These are phyloP conservation scores for Rhodotorula sp. DNA, from an alignment of 1,284 basidiomycete genomes.

Conservation along the genomic window DNA sequence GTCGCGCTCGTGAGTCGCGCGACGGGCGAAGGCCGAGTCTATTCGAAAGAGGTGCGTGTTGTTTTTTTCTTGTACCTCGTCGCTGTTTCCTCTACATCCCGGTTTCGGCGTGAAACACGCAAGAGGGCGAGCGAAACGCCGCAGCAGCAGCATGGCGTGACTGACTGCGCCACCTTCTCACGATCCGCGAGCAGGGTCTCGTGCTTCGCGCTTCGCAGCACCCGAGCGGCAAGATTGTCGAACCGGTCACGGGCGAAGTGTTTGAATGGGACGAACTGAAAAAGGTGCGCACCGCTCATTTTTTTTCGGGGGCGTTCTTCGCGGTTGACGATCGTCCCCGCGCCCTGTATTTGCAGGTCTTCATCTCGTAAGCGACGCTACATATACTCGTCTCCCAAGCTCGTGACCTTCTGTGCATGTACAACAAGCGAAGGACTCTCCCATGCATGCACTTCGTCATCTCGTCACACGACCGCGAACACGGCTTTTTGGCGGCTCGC, in stretches of 20 bases:
- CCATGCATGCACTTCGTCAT: too few species aligned
- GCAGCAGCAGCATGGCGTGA: too few species aligned
- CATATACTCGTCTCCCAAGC: not conserved
- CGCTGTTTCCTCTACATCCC: not conserved
- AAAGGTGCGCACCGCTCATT: too few species aligned
- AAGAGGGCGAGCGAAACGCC: too few species aligned
- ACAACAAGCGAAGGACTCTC: too few species aligned
- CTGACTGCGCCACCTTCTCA: slow-evolving; percentile 5
- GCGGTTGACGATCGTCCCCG: not conserved
- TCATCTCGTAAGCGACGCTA: slow-evolving; percentile 60
- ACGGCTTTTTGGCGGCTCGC: too few species aligned
- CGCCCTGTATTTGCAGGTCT: slow-evolving; percentile 55
- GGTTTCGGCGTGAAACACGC: too few species aligned
- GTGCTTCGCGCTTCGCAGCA: slow-evolving; percentile 77
- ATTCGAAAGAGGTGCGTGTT: slow-evolving; percentile 76
- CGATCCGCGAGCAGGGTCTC: slow-evolving; percentile 60
- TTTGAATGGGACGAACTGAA: slow-evolving; percentile 67
- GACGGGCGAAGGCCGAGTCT: slow-evolving; percentile 82
- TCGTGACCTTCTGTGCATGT: not conserved
- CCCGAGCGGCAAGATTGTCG: slow-evolving; percentile 66
- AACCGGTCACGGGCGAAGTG: slow-evolving; percentile 68
- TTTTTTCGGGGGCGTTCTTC: too few species aligned
- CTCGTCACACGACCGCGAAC: too few species aligned
- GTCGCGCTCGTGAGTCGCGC: slow-evolving; percentile 60
- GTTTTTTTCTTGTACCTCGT: too few species aligned